Base-by-base conservation (phyloP, 1,284 basidiomycete genomes). In the Trichosporon ovoides region DNA sequence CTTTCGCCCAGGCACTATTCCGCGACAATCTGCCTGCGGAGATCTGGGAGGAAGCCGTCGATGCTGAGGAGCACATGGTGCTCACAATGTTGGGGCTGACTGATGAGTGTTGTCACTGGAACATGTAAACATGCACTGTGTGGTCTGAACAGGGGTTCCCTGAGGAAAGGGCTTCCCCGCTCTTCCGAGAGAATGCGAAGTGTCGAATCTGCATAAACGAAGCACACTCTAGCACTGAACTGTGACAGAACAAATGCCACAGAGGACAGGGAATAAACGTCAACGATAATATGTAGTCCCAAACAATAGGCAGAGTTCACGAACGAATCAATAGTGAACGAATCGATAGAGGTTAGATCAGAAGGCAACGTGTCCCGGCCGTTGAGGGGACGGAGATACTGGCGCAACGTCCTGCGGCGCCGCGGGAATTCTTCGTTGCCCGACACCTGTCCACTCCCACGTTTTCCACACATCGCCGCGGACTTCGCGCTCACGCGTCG, bases 401-500 rank as follows among this genome's bases (percentile, higher is more conserved):
- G 28, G 24, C 28, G 24, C 16, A 18, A 43, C 38, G 22, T 22
- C 38, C 16, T 16, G 16, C 37, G 37, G 48, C 28, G 48, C 48
- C 35, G 20, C 24, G 22, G 37, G 38, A 10, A 36, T 28, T 35
- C 51, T 34, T 12, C 22, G 43, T 14, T 37, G 31, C 1, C 52
- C 61, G 4, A 60, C 68, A 3, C 74, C 74, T 0, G 61, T 61
- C 82, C 82, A 83, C 64, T 81, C 75, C 81, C 81, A 83, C 1
- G 80, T 81, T 57, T 79, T 75, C 69, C 80, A 76, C 62, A 80
- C 75, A 66, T 83, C 95, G 52, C 91, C 93, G 61, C 83, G 81
- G 49, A 90, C 83, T 77, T 98, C 93, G 73, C 90, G 88, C 62
- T 95, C 81, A 72, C 90, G 88, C 24, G 87, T 86, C 57, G 91